Percentiles rank a stretch among this genome's conserved stretches.
Conservation (phyloP, 345 rosid genomes). For the Atalantia buxifolia region DNA sequence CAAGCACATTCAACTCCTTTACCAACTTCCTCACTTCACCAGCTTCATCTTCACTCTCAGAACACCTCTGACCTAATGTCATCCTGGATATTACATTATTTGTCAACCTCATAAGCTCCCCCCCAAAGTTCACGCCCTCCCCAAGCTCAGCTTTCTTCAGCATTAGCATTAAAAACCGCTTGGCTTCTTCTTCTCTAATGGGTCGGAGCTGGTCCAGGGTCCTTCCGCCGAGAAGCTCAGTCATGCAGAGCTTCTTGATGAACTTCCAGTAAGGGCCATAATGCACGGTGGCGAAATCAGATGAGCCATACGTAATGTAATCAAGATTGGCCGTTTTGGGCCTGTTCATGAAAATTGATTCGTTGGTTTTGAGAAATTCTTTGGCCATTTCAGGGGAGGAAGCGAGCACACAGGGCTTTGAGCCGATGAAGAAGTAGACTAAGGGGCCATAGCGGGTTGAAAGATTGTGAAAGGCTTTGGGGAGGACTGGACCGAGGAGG, state of each 20-base stretch:
- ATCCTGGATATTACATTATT: conserved; percentile 61
- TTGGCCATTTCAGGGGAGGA: conserved; percentile 52
- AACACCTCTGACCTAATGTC: conserved; percentile 47
- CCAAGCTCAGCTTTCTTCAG: conserved; percentile 36
- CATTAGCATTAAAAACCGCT: conserved; percentile 32
- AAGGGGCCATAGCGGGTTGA: conserved; percentile 56
- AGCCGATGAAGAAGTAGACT: conserved; percentile 63
- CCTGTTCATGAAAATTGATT: conserved; percentile 52
- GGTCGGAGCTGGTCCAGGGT: conserved; percentile 42
- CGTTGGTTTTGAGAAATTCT: conserved; percentile 61
- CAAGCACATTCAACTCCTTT: conserved; percentile 55
- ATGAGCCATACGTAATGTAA: conserved; percentile 71
- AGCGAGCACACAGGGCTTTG: conserved; percentile 57
- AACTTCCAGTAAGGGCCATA: conserved; percentile 75
- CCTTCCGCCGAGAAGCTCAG: conserved; percentile 52
- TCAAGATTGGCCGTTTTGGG: conserved; percentile 50
- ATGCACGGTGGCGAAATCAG: conserved; percentile 65
- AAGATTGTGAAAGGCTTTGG: conserved; percentile 67
- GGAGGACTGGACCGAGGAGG: conserved; percentile 53
- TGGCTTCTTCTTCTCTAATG: conserved; percentile 42
- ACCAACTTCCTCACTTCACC: conserved; percentile 51
- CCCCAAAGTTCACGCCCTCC: conserved; percentile 43
- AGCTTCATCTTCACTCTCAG: conserved; percentile 33
- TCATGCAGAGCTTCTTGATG: conserved; percentile 76
- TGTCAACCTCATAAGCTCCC: conserved; percentile 52